Evolutionary conservation across 305 asterid genomes (phyloP).

Genomic region (Fraxinus platypoda): DNA sequence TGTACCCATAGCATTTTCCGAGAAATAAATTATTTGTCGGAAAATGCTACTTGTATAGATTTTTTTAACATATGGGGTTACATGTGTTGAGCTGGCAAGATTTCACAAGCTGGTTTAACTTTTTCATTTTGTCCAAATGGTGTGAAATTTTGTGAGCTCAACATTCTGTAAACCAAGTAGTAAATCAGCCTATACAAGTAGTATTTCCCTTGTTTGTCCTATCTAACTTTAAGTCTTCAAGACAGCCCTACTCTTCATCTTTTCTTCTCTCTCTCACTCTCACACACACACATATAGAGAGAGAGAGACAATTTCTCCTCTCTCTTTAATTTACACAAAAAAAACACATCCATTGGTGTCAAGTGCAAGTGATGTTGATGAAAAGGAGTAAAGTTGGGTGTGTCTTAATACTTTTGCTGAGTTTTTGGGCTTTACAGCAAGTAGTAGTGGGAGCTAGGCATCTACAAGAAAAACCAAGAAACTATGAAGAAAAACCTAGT

Average conservation of each 20-base stretch:
- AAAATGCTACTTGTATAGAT: background rate
- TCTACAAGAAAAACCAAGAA: conserved; percentile 11
- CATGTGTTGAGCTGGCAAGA: too few species aligned
- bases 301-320: background rate
- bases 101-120: background rate
- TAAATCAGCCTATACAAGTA: background rate
- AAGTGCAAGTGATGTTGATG: conserved; percentile 10
- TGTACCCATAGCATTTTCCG: too few species aligned
- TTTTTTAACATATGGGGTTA: too few species aligned
- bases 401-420: conserved; percentile 21
- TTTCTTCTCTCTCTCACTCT: background rate
- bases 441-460: conserved; percentile 29
- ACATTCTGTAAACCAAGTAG: background rate
- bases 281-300: background rate
- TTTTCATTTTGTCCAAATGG: too few species aligned
- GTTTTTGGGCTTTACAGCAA: conserved; percentile 13
- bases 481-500: background rate
- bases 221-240: background rate
- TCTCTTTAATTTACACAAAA: background rate
- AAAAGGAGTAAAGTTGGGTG: conserved; percentile 12
- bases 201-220: background rate
- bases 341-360: background rate
- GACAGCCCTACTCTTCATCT: background rate
- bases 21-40: background rate
- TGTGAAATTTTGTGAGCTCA: background rate